phyloP scores from a whole-genome alignment of 768 basidiomycete species.

The Leccinum sublutescens region DNA sequence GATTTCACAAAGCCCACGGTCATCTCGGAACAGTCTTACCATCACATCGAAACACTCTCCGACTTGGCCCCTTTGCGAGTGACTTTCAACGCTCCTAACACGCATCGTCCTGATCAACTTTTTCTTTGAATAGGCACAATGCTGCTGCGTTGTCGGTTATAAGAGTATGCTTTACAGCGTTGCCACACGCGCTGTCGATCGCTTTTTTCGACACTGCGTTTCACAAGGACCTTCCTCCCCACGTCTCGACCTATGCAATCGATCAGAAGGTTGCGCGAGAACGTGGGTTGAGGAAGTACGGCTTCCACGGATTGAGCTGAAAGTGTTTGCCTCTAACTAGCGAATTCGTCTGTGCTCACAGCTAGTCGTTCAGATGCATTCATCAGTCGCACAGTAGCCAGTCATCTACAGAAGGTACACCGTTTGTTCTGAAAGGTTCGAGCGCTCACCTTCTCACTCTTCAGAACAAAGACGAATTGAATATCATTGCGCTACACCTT shows the following conservation, averaged over 20 bases:
- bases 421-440: neutral
- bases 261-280: slow-evolving; percentile 56
- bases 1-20: slow-evolving; percentile 67
- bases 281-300: slow-evolving; percentile 81
- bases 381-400: slow-evolving; percentile 63
- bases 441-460: neutral
- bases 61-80: slow-evolving; percentile 79
- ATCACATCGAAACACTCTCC: slow-evolving; percentile 72
- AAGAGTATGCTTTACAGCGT: slow-evolving; percentile 52
- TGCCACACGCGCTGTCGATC: slow-evolving; percentile 70
- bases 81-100: neutral
- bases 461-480: slow-evolving; percentile 48
- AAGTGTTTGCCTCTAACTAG: slow-evolving; percentile 7
- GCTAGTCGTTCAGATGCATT: slow-evolving; percentile 48
- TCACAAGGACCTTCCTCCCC: slow-evolving; percentile 70
- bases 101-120: neutral
- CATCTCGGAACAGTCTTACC: slow-evolving; percentile 64
- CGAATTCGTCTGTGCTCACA: neutral
- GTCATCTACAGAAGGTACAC: slow-evolving; percentile 53
- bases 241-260: slow-evolving; percentile 81
- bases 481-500: slow-evolving; percentile 81
- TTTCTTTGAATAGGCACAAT: slow-evolving; percentile 47
- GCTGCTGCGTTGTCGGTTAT: slow-evolving; percentile 61
- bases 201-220: slow-evolving; percentile 90
- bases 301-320: slow-evolving; percentile 88